Evolutionary conservation across 306 rosid genomes (phyloP), one percentile per base, ranked within the genome.

Genomic region (Sechiopsis laciniata): DNA sequence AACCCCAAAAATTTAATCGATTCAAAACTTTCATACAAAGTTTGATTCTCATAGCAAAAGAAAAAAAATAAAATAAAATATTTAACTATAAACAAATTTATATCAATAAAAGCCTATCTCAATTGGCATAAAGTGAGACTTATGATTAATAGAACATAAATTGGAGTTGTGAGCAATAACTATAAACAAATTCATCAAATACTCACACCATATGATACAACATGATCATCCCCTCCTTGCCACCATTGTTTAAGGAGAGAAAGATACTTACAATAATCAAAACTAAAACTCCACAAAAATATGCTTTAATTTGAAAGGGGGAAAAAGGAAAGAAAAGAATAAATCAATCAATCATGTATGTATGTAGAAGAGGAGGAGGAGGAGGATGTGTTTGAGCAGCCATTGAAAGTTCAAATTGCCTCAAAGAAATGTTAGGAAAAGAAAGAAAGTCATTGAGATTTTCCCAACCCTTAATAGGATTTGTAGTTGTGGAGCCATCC

Each of bases 401-500:
- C 98, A 93, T 86, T 82, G 90, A 89, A 22, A 88, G 73, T 81
- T 90, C 93, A 77, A 93, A 87, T 60, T 90, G 96, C 83, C 84
- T 84, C 16, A 88, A 82, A 74, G 97, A 85, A 83, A 93, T 86
- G n/a, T 96, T 83, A 74, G 96, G 89, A 20, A 93, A 79, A 72
- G 93, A 83, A n/a, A 82, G 68, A 8, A 83, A 69, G 35, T 14
- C 29, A 65, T 77, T 82, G 26, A 78, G 72, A 77, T 79, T 80
- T 50, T 88, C 87, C 96, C 94, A 87, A 61, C 80, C 85, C 76
- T 73, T 86, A 1, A 84, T 48, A 53, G 78, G 80, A 56, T 84
- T 85, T 64, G 92, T 86, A 37, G 87, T 84, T 1, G 90, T 81
- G n/a, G 96, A 88, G 8, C 98, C 98, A 76, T 90, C 97, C 79